phyloP scores from a whole-genome alignment of 2,329 filamentous ascomycete species.

The Emmonsia crescens region DNA sequence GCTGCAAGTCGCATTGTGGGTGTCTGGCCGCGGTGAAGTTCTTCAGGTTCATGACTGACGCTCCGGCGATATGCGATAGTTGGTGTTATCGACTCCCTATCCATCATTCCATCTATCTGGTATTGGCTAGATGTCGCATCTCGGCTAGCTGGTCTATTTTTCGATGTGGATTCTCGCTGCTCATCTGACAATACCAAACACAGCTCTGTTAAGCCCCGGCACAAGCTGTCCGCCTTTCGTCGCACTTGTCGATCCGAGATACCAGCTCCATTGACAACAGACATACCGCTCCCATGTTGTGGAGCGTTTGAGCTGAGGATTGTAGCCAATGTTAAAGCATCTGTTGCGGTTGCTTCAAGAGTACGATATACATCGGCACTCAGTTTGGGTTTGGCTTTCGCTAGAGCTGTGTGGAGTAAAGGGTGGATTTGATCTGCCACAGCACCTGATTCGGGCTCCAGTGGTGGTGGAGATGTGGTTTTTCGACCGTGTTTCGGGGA shows the following conservation, averaged over 20 bases:
- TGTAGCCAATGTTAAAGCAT: conserved; percentile 67
- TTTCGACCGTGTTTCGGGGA: conserved; percentile 66
- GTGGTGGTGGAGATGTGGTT: conserved; percentile 30
- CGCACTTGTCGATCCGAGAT: conserved; percentile 71
- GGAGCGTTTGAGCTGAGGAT: conserved; percentile 66
- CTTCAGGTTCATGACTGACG: conserved; percentile 30
- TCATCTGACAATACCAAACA: conserved; percentile 72
- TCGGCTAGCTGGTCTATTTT: conserved; percentile 22
- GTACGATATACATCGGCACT: conserved; percentile 62
- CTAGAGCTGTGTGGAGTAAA: conserved; percentile 66
- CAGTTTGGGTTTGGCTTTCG: conserved; percentile 62
- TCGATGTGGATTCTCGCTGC: conserved; percentile 17
- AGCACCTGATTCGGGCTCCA: conserved; percentile 26
- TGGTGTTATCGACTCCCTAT: conserved; percentile 19
- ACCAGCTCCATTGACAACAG: conserved; percentile 25
- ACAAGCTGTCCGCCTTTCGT: conserved; percentile 85
- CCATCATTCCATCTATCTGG: conserved; percentile 17
- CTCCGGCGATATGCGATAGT: conserved; percentile 27
- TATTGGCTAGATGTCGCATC: conserved; percentile 16
- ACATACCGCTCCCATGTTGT: conserved; percentile 33
- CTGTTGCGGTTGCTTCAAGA: conserved; percentile 68
- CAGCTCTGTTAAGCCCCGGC: conserved; percentile 82
- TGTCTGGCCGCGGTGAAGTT: conserved; percentile 15
- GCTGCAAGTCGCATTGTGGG: conserved; percentile 18
- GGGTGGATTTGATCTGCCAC: conserved; percentile 56